Conservation (phyloP, 306 rosid genomes). For the Biancaea sappan region DNA sequence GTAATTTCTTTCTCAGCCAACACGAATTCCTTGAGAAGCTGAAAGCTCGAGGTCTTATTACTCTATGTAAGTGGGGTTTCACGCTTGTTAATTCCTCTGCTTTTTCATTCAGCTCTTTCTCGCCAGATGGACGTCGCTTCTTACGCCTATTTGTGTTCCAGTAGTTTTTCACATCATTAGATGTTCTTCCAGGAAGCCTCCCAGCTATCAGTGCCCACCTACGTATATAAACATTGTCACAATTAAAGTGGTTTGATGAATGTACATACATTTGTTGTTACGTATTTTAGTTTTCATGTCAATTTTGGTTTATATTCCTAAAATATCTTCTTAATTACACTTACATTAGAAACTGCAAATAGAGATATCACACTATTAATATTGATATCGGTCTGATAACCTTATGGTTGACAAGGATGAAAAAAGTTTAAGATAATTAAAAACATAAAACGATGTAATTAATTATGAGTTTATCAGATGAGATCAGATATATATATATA, state of each 20-base stretch:
- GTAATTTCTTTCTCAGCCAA: neutral
- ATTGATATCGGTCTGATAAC: too few species aligned
- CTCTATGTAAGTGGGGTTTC: neutral
- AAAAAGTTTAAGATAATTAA: too few species aligned
- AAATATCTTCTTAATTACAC: too few species aligned
- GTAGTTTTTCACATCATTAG: constrained; percentile 40
- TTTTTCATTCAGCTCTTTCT: neutral
- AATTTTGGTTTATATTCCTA: too few species aligned
- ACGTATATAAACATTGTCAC: neutral
- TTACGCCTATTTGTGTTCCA: constrained; percentile 25
- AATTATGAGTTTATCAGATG: too few species aligned
- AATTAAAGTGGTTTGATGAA: neutral
- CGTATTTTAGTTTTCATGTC: too few species aligned
- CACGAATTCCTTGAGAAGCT: neutral
- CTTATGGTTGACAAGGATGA: too few species aligned
- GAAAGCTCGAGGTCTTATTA: constrained; percentile 21
- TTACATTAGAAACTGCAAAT: too few species aligned
- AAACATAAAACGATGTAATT: too few species aligned
- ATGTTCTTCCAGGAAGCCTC: constrained; percentile 41
- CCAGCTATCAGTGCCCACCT: constrained; percentile 47
- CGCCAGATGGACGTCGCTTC: neutral
- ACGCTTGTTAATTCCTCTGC: neutral
- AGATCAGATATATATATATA: too few species aligned
- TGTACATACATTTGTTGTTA: too few species aligned
- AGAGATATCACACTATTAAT: too few species aligned